Evolutionary conservation across 2,329 filamentous ascomycete genomes (phyloP).

Genomic region (Claviceps africana): DNA sequence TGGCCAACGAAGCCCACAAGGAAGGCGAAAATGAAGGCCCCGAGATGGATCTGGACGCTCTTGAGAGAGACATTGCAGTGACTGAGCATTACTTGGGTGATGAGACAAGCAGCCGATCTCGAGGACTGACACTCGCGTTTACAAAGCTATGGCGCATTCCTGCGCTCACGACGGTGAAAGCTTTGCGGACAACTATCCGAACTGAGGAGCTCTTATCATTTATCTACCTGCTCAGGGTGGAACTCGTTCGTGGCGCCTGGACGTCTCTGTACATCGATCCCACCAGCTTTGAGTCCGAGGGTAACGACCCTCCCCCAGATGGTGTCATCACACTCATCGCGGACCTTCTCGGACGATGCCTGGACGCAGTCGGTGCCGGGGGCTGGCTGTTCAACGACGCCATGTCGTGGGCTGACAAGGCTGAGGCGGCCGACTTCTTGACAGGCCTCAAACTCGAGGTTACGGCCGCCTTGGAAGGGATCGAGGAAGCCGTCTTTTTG

Average conservation of each 20-base stretch:
- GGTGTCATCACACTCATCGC: conserved; percentile 58
- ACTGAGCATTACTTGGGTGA: conserved; percentile 54
- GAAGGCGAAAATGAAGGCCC: conserved; percentile 20
- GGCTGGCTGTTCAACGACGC: conserved; percentile 58
- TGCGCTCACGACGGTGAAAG: conserved; percentile 41
- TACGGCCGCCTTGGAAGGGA: conserved; percentile 54
- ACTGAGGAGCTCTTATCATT: conserved; percentile 57
- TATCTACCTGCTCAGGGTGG: conserved; percentile 57
- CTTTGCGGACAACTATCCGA: conserved; percentile 48
- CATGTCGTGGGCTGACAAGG: conserved; percentile 33
- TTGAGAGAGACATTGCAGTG: conserved; percentile 51
- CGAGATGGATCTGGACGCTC: conserved; percentile 43
- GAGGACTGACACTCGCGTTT: conserved; percentile 53
- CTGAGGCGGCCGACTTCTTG: conserved; percentile 49
- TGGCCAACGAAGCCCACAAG: conserved; percentile 14
- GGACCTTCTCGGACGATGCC: conserved; percentile 55
- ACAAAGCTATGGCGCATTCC: conserved; percentile 56
- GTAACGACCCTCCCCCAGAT: conserved; percentile 39
- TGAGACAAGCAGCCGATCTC: conserved; percentile 47
- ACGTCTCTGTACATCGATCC: conserved; percentile 55
- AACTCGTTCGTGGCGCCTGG: conserved; percentile 64
- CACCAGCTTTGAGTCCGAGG: conserved; percentile 30
- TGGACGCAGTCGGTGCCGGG: conserved; percentile 61
- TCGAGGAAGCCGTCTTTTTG: conserved; percentile 54
- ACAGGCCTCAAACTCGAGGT: conserved; percentile 53